A percentile compares a stretch with the other conserved stretches of the same genome.
phyloP scores from a whole-genome alignment of 257 asterid genomes.

The Ilex aquifolium region DNA sequence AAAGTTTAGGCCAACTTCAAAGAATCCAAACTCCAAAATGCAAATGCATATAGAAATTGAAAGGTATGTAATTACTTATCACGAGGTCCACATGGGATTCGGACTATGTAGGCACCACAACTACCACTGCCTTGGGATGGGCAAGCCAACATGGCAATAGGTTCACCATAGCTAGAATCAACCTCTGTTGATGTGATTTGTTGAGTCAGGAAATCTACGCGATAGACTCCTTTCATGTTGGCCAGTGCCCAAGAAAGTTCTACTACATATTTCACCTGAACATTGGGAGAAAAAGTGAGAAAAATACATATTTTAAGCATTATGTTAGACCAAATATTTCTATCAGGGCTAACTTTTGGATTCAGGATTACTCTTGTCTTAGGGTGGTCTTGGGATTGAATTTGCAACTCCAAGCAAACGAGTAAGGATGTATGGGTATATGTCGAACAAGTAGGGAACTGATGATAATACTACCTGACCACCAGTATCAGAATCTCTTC shows the following conservation, averaged over 20 bases:
- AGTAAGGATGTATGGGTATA: slow-evolving; percentile 16
- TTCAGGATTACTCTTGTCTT: slow-evolving; percentile 41
- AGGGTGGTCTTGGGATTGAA: slow-evolving; percentile 53
- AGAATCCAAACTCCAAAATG: not conserved
- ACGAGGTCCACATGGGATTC: slow-evolving; percentile 60
- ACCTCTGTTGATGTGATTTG: slow-evolving; percentile 56
- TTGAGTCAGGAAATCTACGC: slow-evolving; percentile 65
- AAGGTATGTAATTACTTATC: slow-evolving; percentile 24
- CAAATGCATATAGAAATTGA: not conserved
- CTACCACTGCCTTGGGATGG: slow-evolving; percentile 48
- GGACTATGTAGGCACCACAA: slow-evolving; percentile 59
- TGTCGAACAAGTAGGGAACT: no score
- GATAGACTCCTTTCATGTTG: slow-evolving; percentile 44
- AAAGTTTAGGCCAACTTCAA: not conserved
- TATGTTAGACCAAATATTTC: no score
- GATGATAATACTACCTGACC: slow-evolving; percentile 42
- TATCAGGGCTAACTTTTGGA: slow-evolving; percentile 63
- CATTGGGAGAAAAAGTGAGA: not conserved
- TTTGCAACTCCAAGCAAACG: slow-evolving; percentile 71
- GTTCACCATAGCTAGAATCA: slow-evolving; percentile 54
- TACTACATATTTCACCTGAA: slow-evolving; percentile 57
- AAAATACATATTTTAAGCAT: no score
- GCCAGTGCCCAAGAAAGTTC: slow-evolving; percentile 65
- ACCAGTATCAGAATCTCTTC: slow-evolving; percentile 73
- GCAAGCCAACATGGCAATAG: slow-evolving; percentile 60